Evolutionary conservation across 2,329 filamentous ascomycete species (phyloP).

Genomic region (Basipetospora chlamydospora): DNA sequence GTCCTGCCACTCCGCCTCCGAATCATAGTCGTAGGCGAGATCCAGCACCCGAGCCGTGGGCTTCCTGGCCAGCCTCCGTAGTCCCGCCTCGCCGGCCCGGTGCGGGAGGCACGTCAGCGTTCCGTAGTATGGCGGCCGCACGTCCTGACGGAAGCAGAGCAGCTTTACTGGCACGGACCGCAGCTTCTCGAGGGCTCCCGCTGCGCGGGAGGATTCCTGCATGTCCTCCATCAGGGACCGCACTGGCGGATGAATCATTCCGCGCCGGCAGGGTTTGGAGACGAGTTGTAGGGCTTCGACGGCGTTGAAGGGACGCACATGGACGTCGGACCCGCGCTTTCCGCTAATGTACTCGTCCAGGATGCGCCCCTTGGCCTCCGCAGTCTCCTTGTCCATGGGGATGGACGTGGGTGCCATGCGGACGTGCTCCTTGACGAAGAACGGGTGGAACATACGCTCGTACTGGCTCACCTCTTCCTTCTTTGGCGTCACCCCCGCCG

Average conservation of each 20-base stretch:
- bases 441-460: conserved; percentile 61
- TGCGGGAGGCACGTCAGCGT: conserved; percentile 49
- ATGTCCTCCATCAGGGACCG: conserved; percentile 45
- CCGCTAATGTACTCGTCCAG: conserved; percentile 38
- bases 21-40: conserved; percentile 72
- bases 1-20: conserved; percentile 76
- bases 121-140: conserved; percentile 57
- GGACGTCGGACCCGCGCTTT: conserved; percentile 27
- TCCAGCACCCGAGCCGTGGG: conserved; percentile 42
- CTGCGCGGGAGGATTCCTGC: conserved; percentile 26
- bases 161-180: conserved; percentile 47
- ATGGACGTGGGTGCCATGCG: conserved; percentile 49
- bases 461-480: conserved; percentile 35
- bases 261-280: conserved; percentile 24
- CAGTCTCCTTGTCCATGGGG: conserved; percentile 41
- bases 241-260: conserved; percentile 36
- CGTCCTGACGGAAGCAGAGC: conserved; percentile 47
- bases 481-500: conserved; percentile 7
- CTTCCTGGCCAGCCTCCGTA: conserved; percentile 36
- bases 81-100: conserved; percentile 27
- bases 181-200: conserved; percentile 26
- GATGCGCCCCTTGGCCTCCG: conserved; percentile 31
- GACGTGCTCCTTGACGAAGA: conserved; percentile 62
- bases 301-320: conserved; percentile 26
- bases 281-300: conserved; percentile 30